Percentiles rank a stretch among this genome's conserved stretches.
Evolutionary conservation across 495 filamentous ascomycete genomes (phyloP).

Genomic region (Penicillium paxilli): DNA sequence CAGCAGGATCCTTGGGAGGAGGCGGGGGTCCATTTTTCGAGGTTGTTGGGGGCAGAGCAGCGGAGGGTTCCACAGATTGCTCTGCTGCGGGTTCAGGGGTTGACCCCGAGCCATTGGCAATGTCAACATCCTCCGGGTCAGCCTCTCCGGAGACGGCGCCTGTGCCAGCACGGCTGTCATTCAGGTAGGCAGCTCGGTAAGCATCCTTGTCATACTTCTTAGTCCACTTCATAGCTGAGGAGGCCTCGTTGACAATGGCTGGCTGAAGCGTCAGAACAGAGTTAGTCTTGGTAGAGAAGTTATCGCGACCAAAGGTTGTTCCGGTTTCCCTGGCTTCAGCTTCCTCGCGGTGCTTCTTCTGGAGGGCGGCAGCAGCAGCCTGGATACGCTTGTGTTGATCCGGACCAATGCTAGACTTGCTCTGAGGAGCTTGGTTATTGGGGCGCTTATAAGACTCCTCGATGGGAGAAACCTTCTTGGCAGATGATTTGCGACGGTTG

Average conservation of each 20-base stretch:
- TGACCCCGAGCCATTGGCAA: slow-evolving; percentile 10
- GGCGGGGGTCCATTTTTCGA: slow-evolving; percentile 18
- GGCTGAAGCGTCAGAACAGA: slow-evolving; percentile 91
- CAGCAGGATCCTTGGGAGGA: slow-evolving; percentile 21
- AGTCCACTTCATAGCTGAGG: slow-evolving; percentile 94
- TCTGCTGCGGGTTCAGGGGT: slow-evolving; percentile 13
- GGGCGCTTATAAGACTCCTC: slow-evolving; percentile 52
- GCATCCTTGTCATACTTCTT: slow-evolving; percentile 71
- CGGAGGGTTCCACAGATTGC: slow-evolving; percentile 13
- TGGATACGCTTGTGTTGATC: slow-evolving; percentile 93
- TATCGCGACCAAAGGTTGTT: slow-evolving; percentile 1
- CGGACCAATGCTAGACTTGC: slow-evolving; percentile 85
- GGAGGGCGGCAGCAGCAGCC: slow-evolving; percentile 79
- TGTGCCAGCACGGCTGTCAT: slow-evolving; percentile 66
- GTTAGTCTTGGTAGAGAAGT: slow-evolving; percentile 72
- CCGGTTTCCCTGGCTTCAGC: slow-evolving; percentile 27
- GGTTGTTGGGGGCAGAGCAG: slow-evolving; percentile 13
- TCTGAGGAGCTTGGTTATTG: slow-evolving; percentile 55
- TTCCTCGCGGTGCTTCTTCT: slow-evolving; percentile 64
- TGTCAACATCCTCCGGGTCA: slow-evolving; percentile 11
- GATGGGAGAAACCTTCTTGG: slow-evolving; percentile 47
- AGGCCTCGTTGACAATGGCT: slow-evolving; percentile 81
- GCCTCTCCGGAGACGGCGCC: slow-evolving; percentile 41
- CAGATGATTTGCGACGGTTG: slow-evolving; percentile 66
- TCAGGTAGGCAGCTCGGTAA: slow-evolving; percentile 78